Evolutionary conservation across 352 stramenopile species (phyloP).

Genomic region (Phytophthora nicotianae): DNA sequence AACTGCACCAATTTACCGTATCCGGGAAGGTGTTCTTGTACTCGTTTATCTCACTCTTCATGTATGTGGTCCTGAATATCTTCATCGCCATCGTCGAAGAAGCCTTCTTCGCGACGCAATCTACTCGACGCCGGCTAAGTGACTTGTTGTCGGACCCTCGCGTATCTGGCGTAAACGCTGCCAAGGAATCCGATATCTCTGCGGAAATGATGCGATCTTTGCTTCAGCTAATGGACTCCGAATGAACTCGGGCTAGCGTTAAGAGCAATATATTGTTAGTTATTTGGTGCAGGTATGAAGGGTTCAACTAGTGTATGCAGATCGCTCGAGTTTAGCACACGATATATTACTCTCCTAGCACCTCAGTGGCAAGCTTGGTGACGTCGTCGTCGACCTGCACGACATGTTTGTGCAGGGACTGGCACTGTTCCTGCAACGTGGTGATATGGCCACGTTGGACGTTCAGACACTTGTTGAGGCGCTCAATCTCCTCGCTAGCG

Average conservation of each 20-base stretch:
- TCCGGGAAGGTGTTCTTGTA: constrained; percentile 87
- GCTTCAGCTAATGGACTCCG: constrained; percentile 49
- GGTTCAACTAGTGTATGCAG: constrained; percentile 3
- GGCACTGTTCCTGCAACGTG: constrained; percentile 83
- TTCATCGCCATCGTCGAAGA: constrained; percentile 93
- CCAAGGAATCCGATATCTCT: constrained; percentile 55
- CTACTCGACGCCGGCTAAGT: constrained; percentile 62
- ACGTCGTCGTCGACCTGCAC: constrained; percentile 87
- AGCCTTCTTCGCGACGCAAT: constrained; percentile 89
- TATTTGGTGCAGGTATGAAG: constrained; percentile 17
- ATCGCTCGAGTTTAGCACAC: not conserved
- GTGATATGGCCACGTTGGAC: constrained; percentile 85
- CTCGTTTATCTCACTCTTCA: constrained; percentile 92
- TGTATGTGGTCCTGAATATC: constrained; percentile 93
- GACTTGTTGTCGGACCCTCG: constrained; percentile 61
- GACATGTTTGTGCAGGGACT: constrained; percentile 86
- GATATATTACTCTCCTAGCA: constrained; percentile 73
- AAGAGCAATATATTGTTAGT: constrained; percentile 27
- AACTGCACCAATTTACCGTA: constrained; percentile 63
- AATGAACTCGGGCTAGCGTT: constrained; percentile 16
- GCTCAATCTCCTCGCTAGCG: constrained; percentile 82
- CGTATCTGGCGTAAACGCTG: constrained; percentile 36
- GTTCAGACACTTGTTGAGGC: constrained; percentile 85
- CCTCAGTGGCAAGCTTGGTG: constrained; percentile 81
- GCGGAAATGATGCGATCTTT: constrained; percentile 61